Conservation (phyloP, 176 grass and related monocot species). For the Zoysia pacifica region DNA sequence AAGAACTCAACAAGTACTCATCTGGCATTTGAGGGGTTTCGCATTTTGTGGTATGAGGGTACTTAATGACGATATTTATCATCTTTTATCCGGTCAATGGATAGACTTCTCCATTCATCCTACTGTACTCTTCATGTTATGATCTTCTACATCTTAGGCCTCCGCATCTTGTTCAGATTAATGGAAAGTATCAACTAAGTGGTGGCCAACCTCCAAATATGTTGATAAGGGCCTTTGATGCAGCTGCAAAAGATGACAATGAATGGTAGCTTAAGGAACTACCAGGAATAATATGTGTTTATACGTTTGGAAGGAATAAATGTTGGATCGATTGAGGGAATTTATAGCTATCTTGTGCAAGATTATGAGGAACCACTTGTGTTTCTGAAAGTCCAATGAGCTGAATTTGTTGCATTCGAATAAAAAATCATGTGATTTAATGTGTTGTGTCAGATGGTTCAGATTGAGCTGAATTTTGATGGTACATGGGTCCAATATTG, state of each 20-base stretch:
- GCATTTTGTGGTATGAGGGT: conserved; percentile 72
- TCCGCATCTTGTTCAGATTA: conserved; percentile 52
- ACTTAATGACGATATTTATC: conserved; percentile 18
- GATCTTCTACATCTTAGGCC: no score
- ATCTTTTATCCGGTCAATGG: not conserved
- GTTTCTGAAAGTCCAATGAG: not conserved
- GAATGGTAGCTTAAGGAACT: conserved; percentile 19
- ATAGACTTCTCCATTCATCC: not conserved
- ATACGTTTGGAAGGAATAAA: conserved; percentile 11
- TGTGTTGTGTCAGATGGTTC: not conserved
- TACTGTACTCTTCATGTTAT: not conserved
- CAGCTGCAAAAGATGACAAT: conserved; percentile 44
- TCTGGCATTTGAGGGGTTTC: conserved; percentile 81
- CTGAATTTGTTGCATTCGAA: not conserved
- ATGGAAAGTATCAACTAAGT: conserved; percentile 76
- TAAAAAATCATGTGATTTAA: not conserved
- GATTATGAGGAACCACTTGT: not conserved
- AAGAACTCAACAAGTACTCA: conserved; percentile 82
- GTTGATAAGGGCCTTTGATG: conserved; percentile 66
- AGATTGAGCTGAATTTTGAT: not conserved
- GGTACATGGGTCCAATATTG: not conserved
- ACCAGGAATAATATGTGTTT: not conserved
- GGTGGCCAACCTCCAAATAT: conserved; percentile 85
- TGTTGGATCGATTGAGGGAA: not conserved
- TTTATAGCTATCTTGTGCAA: conserved; percentile 7